A percentile compares a stretch with the other conserved stretches of the same genome.
Evolutionary conservation across 2,329 filamentous ascomycete species (phyloP).

Genomic region (Aspergillus fijiensis): DNA sequence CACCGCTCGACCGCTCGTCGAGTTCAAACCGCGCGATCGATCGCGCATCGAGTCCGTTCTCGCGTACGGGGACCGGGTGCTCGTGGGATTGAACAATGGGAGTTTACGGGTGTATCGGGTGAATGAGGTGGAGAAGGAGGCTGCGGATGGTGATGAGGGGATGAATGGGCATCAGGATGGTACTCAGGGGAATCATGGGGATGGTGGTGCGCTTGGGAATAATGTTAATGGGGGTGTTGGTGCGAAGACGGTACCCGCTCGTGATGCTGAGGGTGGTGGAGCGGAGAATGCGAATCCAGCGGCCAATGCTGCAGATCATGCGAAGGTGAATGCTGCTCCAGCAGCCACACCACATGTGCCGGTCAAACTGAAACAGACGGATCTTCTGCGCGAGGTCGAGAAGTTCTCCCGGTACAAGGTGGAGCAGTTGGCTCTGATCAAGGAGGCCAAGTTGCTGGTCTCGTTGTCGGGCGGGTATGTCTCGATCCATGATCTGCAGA

Average conservation of each 20-base stretch:
- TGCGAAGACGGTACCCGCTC: neutral
- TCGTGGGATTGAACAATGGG: constrained; percentile 89
- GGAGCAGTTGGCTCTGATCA: constrained; percentile 92
- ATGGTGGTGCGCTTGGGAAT: neutral
- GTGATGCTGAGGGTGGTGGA: neutral
- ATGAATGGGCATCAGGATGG: neutral
- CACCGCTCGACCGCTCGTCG: constrained; percentile 91
- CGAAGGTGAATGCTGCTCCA: neutral
- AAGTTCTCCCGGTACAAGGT: constrained; percentile 88
- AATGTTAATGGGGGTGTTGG: neutral
- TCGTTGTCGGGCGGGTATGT: constrained; percentile 88
- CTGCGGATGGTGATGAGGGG: constrained; percentile 35
- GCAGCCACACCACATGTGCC: constrained; percentile 1
- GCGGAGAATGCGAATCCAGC: constrained; percentile 1
- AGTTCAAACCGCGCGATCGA: constrained; percentile 94
- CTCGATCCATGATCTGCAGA: constrained; percentile 84
- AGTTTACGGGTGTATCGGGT: constrained; percentile 86
- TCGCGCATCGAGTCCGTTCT: constrained; percentile 95
- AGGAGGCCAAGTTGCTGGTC: constrained; percentile 87
- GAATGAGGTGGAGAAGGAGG: constrained; percentile 59
- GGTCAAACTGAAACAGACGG: constrained; percentile 60
- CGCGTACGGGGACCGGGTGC: constrained; percentile 85
- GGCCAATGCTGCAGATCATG: neutral
- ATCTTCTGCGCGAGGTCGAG: constrained; percentile 86
- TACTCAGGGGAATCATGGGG: neutral